These are phyloP conservation scores for Ogataea hybrid DNA, from an alignment of 1,139 yeast species.

Conservation along the genomic window DNA sequence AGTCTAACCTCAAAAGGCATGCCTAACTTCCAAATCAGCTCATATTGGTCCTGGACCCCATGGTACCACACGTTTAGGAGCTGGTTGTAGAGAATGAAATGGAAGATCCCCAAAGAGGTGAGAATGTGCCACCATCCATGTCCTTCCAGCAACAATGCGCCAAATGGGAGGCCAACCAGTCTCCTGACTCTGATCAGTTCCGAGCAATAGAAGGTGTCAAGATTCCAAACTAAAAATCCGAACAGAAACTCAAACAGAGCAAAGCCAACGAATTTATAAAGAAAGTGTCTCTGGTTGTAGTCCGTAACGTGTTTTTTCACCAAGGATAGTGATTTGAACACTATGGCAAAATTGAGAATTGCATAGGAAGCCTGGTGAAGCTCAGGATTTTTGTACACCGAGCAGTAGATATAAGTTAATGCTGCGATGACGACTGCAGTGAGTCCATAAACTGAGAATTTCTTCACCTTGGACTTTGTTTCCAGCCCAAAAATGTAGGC, in stretches of 20 bases:
- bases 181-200: slow-evolving; percentile 63
- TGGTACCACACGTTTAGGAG: slow-evolving; percentile 30
- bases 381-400: slow-evolving; percentile 74
- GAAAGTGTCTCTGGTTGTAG: slow-evolving; percentile 17
- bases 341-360: slow-evolving; percentile 44
- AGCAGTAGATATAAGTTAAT: slow-evolving; percentile 58
- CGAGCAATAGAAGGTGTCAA: slow-evolving; percentile 78
- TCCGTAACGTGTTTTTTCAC: slow-evolving; percentile 27
- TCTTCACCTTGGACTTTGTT: slow-evolving; percentile 35
- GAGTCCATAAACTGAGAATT: slow-evolving; percentile 29
- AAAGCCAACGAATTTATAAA: slow-evolving; percentile 28
- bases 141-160: slow-evolving; percentile 83
- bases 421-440: slow-evolving; percentile 55
- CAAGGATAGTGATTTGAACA: slow-evolving; percentile 28
- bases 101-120: slow-evolving; percentile 67
- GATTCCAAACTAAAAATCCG: slow-evolving; percentile 82
- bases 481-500: slow-evolving; percentile 83
- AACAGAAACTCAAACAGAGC: slow-evolving; percentile 46
- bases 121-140: slow-evolving; percentile 99
- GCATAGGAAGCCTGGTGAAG: slow-evolving; percentile 85
- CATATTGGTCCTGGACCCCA: slow-evolving; percentile 27
- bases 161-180: slow-evolving; percentile 76
- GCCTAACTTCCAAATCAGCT: slow-evolving; percentile 28
- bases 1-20: slow-evolving; percentile 30
- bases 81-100: slow-evolving; percentile 33